Evolutionary conservation across 352 stramenopile genomes (phyloP).

Genomic region (Peronosclerospora sorghi): DNA sequence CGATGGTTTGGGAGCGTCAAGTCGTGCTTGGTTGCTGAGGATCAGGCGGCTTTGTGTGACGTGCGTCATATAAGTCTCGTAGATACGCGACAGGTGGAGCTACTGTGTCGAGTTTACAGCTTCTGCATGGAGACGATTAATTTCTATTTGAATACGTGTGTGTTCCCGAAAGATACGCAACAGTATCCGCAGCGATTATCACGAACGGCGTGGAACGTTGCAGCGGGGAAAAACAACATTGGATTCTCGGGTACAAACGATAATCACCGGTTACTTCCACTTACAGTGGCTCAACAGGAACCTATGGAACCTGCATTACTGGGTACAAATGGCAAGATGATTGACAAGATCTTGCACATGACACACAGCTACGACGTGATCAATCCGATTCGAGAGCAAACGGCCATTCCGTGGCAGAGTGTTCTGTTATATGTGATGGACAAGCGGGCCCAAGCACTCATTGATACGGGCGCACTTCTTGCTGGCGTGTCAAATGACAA

Average conservation of each 20-base stretch:
- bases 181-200: too few relatives aligned
- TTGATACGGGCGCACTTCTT: constrained; percentile 81
- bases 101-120: too few relatives aligned
- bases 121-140: too few relatives aligned
- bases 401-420: constrained; percentile 27
- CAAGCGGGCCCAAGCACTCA: too few relatives aligned
- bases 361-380: constrained; percentile 29
- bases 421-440: constrained; percentile 31
- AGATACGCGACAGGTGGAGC: too few relatives aligned
- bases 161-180: too few relatives aligned
- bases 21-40: constrained; percentile 5
- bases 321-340: constrained; percentile 82
- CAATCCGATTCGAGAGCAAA: neutral
- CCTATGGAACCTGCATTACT: constrained; percentile 36
- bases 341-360: too few relatives aligned
- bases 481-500: constrained; percentile 46
- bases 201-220: too few relatives aligned
- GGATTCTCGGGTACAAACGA: too few relatives aligned
- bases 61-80: constrained; percentile 66
- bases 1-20: too few relatives aligned
- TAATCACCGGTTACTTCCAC: constrained; percentile 75
- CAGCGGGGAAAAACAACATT: constrained; percentile 38
- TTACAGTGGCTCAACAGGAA: constrained; percentile 54
- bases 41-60: constrained; percentile 27
- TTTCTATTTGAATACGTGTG: too few relatives aligned